Conservation (phyloP, 371 early-diverging fungal genomes). For the Mucor indicus region DNA sequence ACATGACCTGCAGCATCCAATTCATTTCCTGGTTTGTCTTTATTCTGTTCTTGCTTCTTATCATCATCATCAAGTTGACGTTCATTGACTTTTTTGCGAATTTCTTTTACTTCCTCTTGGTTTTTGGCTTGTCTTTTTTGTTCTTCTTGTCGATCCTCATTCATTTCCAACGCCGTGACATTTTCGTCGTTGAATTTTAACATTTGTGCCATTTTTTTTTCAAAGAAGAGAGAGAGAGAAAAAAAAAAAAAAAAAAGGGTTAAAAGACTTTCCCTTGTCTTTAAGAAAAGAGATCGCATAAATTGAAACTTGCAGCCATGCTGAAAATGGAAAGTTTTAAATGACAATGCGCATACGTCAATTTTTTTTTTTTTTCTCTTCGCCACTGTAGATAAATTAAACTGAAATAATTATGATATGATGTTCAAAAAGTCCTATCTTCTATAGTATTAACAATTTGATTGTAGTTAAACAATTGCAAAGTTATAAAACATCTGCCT, state of each 20-base stretch:
- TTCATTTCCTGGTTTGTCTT: conserved; percentile 17
- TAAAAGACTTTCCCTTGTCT: background rate
- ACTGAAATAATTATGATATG: no score
- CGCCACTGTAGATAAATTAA: no score
- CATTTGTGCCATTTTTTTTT: conserved; percentile 8
- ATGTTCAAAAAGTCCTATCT: no score
- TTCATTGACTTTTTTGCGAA: conserved; percentile 3
- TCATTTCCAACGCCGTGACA: background rate
- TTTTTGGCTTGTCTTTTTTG: conserved; percentile 9
- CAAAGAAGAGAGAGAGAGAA: no score
- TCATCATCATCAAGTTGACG: conserved; percentile 1
- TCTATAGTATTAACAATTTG: no score
- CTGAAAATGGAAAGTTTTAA: no score
- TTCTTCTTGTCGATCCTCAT: conserved; percentile 5
- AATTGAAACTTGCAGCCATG: no score
- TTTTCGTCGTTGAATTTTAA: conserved; percentile 7
- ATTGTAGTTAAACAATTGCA: no score
- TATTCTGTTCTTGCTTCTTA: background rate
- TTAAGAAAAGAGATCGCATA: no score
- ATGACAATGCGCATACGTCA: no score
- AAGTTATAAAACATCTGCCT: no score
- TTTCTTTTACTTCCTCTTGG: conserved; percentile 8
- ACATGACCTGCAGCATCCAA: conserved; percentile 16
- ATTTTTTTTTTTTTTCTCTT: no score
- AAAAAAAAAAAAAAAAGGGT: background rate